Evolutionary conservation across 768 basidiomycete species (phyloP).

Genomic region (button mushroom (Agaricus bisporus)): DNA sequence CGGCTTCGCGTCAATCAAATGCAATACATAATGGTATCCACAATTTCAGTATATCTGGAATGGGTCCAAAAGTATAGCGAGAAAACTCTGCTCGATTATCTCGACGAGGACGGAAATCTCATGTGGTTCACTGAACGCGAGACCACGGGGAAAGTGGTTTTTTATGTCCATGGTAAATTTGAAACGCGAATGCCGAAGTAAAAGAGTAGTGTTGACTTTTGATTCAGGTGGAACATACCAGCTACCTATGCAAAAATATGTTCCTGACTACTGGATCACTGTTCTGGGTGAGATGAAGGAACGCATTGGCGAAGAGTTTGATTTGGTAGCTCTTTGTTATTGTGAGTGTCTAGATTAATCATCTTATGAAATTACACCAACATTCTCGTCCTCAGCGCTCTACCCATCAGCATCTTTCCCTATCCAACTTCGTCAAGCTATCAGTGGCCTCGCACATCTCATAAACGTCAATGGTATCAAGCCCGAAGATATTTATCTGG

Average conservation of each 20-base stretch:
- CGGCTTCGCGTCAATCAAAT: conserved; percentile 16
- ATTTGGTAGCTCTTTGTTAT: conserved; percentile 25
- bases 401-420: conserved; percentile 30
- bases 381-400: conserved; percentile 17
- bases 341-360: conserved; percentile 16
- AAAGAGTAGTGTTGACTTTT: background rate
- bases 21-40: conserved; percentile 18
- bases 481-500: conserved; percentile 26
- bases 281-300: conserved; percentile 20
- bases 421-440: conserved; percentile 25
- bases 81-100: conserved; percentile 18
- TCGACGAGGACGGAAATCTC: conserved; percentile 20
- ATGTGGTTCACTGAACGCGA: conserved; percentile 27
- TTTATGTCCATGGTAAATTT: conserved; percentile 25
- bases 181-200: background rate
- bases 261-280: conserved; percentile 23
- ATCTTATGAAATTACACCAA: background rate
- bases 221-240: conserved; percentile 26
- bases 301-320: conserved; percentile 16
- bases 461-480: conserved; percentile 20
- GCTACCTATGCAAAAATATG: conserved; percentile 16
- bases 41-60: conserved; percentile 15
- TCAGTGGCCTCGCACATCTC: conserved; percentile 26
- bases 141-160: conserved; percentile 23
- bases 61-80: conserved; percentile 17